Conservation (phyloP, 495 filamentous ascomycete species). For the Aspergillus sclerotiicarbonarius region DNA sequence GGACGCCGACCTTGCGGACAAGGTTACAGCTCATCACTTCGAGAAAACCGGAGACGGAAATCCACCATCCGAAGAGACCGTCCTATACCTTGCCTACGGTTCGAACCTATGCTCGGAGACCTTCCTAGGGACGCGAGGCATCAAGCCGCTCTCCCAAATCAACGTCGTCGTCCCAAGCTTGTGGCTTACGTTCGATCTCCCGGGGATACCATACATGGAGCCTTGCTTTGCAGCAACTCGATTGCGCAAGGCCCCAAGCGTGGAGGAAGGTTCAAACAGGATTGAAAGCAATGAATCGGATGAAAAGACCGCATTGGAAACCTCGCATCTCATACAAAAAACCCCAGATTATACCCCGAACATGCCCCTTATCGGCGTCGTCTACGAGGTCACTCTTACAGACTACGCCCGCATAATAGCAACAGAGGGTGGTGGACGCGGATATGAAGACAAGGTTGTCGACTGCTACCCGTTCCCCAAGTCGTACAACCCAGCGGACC, state of each 20-base stretch:
- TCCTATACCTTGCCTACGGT: constrained; percentile 93
- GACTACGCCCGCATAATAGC: constrained; percentile 87
- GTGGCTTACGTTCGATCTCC: constrained; percentile 76
- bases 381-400: constrained; percentile 81
- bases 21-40: constrained; percentile 16
- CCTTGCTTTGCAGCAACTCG: constrained; percentile 88
- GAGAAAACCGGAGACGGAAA: constrained; percentile 17
- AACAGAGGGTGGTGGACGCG: constrained; percentile 81
- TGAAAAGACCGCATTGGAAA: constrained; percentile 28
- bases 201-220: constrained; percentile 82
- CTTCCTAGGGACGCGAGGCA: constrained; percentile 71
- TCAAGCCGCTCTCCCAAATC: constrained; percentile 72
- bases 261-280: constrained; percentile 11
- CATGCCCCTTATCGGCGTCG: constrained; percentile 83
- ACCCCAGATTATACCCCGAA: constrained; percentile 59
- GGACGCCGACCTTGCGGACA: constrained; percentile 25
- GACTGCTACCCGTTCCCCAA: constrained; percentile 66
- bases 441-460: constrained; percentile 80
- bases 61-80: constrained; percentile 41
- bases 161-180: constrained; percentile 79
- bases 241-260: constrained; percentile 44
- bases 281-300: constrained; percentile 16
- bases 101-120: constrained; percentile 79
- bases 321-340: constrained; percentile 30
- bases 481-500: constrained; percentile 31